phyloP scores from a whole-genome alignment of 768 basidiomycete genomes.

The Suillus hirtellus region DNA sequence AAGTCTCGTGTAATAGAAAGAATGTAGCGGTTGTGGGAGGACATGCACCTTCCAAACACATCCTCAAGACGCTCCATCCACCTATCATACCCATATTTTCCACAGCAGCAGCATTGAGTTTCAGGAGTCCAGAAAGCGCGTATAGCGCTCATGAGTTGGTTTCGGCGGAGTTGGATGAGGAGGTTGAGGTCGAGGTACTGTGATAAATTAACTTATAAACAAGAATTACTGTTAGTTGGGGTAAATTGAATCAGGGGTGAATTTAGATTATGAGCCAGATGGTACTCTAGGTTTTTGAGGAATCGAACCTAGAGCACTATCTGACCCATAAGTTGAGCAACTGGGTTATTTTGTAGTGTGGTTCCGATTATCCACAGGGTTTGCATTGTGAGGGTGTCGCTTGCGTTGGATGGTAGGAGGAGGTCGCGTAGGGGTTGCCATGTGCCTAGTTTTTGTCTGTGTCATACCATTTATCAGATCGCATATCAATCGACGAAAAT shows the following conservation, averaged over 20 bases:
- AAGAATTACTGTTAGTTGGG: background rate
- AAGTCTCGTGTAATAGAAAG: too few relatives aligned
- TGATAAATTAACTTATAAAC: too few relatives aligned
- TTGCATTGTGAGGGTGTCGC: conserved; percentile 59
- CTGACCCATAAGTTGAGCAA: conserved; percentile 55
- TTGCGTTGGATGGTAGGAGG: too few relatives aligned
- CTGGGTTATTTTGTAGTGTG: conserved; percentile 86
- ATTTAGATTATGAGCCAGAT: too few relatives aligned
- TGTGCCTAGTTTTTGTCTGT: too few relatives aligned
- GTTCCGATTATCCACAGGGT: conserved; percentile 88
- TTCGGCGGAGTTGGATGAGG: conserved; percentile 46
- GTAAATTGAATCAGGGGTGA: background rate
- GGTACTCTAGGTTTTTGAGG: too few relatives aligned
- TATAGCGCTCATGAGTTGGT: conserved; percentile 76
- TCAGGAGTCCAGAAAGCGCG: conserved; percentile 73
- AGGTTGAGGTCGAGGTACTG: conserved; percentile 67
- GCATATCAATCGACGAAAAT: too few relatives aligned
- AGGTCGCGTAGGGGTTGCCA: too few relatives aligned
- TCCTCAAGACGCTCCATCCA: conserved; percentile 67
- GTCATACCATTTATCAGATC: too few relatives aligned
- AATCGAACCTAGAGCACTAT: too few relatives aligned
- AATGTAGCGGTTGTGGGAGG: too few relatives aligned
- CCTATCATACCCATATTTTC: conserved; percentile 44
- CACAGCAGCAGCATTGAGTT: conserved; percentile 75
- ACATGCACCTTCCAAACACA: conserved; percentile 52